phyloP scores from a whole-genome alignment of 2,329 filamentous ascomycete genomes.

The Talaromyces sp. region DNA sequence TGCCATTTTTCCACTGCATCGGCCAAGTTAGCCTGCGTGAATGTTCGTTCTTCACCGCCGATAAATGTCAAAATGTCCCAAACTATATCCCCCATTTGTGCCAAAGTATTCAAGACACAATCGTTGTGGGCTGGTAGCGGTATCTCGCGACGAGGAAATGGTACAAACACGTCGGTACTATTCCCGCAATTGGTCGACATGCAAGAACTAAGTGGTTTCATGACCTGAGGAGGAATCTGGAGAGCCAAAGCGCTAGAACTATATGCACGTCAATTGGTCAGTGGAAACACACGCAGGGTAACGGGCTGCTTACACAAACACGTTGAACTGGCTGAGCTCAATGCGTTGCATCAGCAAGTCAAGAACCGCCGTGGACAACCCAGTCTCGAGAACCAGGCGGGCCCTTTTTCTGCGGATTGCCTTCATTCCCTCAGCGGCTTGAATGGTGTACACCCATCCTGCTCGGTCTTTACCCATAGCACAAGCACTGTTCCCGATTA shows the following conservation, averaged over 20 bases:
- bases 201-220: conserved; percentile 18
- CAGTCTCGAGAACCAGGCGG: conserved; percentile 16
- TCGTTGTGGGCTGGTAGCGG: conserved; percentile 21
- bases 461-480: conserved; percentile 31
- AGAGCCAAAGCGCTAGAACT: conserved; percentile 11
- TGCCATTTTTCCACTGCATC: conserved; percentile 22
- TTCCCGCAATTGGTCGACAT: conserved; percentile 18
- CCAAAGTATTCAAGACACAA: conserved; percentile 27
- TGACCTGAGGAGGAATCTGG: conserved; percentile 11
- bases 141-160: conserved; percentile 24
- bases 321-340: conserved; percentile 18
- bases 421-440: conserved; percentile 19
- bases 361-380: conserved; percentile 16
- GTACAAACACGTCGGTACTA: conserved; percentile 23
- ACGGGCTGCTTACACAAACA: conserved; percentile 7
- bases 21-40: conserved; percentile 15
- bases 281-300: not conserved
- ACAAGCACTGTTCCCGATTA: conserved; percentile 9
- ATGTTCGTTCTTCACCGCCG: conserved; percentile 18
- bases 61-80: conserved; percentile 18
- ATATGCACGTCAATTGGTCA: not conserved
- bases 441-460: conserved; percentile 28
- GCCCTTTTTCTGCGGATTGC: conserved; percentile 22
- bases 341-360: conserved; percentile 22
- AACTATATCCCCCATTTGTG: conserved; percentile 25